Percentiles rank a stretch among this genome's conserved stretches.
These are phyloP conservation scores for Debaryomyces prosopidis DNA, from an alignment of 805 yeast species.

Conservation along the genomic window DNA sequence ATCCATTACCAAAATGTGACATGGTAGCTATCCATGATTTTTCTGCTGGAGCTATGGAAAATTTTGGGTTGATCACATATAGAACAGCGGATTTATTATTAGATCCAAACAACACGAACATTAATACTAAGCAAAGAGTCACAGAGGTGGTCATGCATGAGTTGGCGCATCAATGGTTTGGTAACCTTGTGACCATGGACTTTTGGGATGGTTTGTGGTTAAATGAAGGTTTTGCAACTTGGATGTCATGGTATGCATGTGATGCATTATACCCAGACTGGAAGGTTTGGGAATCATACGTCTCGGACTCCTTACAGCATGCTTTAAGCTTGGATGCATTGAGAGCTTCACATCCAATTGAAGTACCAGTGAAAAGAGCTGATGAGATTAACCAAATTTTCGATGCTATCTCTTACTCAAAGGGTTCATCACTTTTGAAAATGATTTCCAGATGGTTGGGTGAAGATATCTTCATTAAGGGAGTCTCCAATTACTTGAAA, in stretches of 20 bases:
- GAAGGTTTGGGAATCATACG: conserved; percentile 86
- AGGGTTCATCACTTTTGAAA: conserved; percentile 77
- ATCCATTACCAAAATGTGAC: conserved; percentile 80
- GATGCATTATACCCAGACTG: conserved; percentile 77
- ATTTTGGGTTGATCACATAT: conserved; percentile 79
- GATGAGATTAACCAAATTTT: conserved; percentile 82
- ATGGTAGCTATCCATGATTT: conserved; percentile 83
- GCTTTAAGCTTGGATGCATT: conserved; percentile 77
- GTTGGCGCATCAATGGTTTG: conserved; percentile 91
- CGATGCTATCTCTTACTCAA: conserved; percentile 80
- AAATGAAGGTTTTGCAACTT: conserved; percentile 87
- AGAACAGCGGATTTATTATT: conserved; percentile 73
- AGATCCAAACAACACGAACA: conserved; percentile 69
- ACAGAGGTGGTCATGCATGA: conserved; percentile 88
- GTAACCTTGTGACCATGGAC: conserved; percentile 87
- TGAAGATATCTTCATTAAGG: conserved; percentile 72
- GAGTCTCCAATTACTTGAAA: conserved; percentile 75
- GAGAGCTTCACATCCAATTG: conserved; percentile 83
- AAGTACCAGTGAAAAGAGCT: conserved; percentile 76
- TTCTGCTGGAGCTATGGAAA: conserved; percentile 89
- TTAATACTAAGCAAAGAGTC: conserved; percentile 67
- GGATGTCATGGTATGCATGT: conserved; percentile 88
- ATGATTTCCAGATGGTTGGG: conserved; percentile 83
- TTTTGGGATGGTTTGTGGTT: conserved; percentile 93
- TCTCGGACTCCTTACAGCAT: conserved; percentile 70